phyloP scores from a whole-genome alignment of 495 filamentous ascomycete genomes.

The Trichoderma virens region DNA sequence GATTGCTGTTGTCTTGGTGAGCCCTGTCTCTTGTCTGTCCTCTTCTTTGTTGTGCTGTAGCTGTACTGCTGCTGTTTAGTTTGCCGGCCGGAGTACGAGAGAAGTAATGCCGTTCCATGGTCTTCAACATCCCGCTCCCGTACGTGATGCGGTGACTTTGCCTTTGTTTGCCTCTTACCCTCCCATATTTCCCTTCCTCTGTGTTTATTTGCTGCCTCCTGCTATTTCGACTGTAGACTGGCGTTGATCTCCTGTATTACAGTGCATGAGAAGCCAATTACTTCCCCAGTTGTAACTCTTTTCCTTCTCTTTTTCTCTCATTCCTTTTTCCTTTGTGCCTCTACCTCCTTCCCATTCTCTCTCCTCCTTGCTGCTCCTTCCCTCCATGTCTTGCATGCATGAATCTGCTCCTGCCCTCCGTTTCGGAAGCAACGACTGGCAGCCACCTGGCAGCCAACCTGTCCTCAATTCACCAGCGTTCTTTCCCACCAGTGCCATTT shows the following conservation, averaged over 20 bases:
- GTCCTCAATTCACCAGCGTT: not conserved
- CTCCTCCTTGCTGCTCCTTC: not conserved
- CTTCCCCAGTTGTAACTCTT: not conserved
- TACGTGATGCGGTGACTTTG: no score
- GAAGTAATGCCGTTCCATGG: no score
- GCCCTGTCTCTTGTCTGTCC: no score
- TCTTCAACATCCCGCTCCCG: no score
- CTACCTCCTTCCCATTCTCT: not conserved
- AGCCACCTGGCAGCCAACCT: not conserved
- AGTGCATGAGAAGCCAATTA: not conserved
- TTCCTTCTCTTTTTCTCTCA: not conserved
- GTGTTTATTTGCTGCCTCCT: not conserved
- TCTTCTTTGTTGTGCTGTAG: no score
- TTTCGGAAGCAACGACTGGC: not conserved
- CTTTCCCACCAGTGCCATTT: not conserved
- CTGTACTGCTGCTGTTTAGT: no score
- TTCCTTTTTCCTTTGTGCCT: not conserved
- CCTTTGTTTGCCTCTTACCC: no score
- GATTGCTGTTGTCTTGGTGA: no score
- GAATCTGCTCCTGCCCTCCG: not conserved
- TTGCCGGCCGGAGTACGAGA: no score
- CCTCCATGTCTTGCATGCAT: not conserved
- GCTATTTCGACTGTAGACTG: no score
- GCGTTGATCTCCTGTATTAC: not conserved
- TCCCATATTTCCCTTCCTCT: no score